These are phyloP conservation scores for Collybia sordida DNA, from an alignment of 768 basidiomycete genomes.

Conservation along the genomic window DNA sequence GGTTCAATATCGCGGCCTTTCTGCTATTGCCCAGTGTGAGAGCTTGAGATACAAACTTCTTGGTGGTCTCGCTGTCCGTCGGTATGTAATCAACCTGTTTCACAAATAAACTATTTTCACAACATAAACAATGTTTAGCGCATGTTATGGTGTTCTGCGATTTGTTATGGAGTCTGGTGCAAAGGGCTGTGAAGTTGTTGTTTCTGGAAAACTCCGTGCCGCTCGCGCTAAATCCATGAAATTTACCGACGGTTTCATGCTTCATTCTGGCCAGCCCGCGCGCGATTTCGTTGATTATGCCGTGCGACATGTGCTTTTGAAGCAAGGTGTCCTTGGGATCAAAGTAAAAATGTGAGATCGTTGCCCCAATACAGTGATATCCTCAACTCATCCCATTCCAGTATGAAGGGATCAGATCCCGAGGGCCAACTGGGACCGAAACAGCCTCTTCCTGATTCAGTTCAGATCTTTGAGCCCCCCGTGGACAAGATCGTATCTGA, in stretches of 20 bases:
- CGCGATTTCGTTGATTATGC: conserved; percentile 97
- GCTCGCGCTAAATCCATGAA: conserved; percentile 99
- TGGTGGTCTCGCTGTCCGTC: conserved; percentile 97
- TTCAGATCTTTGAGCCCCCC: conserved; percentile 86
- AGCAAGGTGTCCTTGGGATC: conserved; percentile 99
- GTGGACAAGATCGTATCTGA: conserved; percentile 89
- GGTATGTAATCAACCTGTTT: conserved; percentile 49
- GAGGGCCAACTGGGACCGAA: conserved; percentile 86
- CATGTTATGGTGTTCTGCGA: conserved; percentile 99
- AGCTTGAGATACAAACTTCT: conserved; percentile 98
- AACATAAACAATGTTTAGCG: conserved; percentile 44
- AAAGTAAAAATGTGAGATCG: conserved; percentile 93
- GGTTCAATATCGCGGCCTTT: conserved; percentile 96
- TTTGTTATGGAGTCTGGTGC: conserved; percentile 99
- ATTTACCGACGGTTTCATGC: conserved; percentile 99
- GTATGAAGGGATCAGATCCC: conserved; percentile 97
- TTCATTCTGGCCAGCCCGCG: conserved; percentile 97
- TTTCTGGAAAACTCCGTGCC: conserved; percentile 99
- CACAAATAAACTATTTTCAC: neutral
- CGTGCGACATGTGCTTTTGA: conserved; percentile 95
- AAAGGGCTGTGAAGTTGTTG: conserved; percentile 99
- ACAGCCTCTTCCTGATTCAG: conserved; percentile 94
- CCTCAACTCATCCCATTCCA: conserved; percentile 25
- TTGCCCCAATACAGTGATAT: neutral
- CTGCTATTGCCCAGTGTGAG: conserved; percentile 98